Evolutionary conservation across 805 yeast species (phyloP).

Genomic region (Blastobotrys parvus): DNA sequence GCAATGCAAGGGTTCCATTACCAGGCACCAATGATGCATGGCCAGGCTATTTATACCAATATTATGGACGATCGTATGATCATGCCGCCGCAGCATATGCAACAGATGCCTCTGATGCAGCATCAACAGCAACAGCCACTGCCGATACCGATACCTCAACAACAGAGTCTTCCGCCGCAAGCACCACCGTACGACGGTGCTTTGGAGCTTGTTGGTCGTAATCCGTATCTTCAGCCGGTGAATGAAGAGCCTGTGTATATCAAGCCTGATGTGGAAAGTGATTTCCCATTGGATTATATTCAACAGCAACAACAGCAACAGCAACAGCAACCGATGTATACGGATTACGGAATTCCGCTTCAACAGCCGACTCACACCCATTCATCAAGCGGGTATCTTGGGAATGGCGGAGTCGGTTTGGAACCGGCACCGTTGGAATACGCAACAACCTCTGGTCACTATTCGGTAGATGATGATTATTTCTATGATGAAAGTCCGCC

Average conservation of each 20-base stretch:
- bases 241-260: conserved; percentile 4
- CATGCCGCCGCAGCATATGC: conserved; percentile 4
- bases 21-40: conserved; percentile 2
- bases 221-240: neutral
- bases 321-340: conserved; percentile 4
- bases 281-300: conserved; percentile 21
- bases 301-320: conserved; percentile 2
- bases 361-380: conserved; percentile 5
- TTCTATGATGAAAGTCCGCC: neutral
- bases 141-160: neutral
- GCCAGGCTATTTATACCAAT: conserved; percentile 1
- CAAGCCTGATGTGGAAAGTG: conserved; percentile 12
- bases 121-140: conserved; percentile 11
- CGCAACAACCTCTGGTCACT: neutral
- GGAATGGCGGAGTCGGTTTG: too few relatives aligned
- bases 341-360: too few relatives aligned
- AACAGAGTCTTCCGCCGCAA: neutral
- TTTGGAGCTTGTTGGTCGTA: too few relatives aligned
- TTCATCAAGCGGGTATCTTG: too few relatives aligned
- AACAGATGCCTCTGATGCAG: conserved; percentile 12
- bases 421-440: conserved; percentile 7
- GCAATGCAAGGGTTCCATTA: neutral
- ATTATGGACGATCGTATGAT: neutral
- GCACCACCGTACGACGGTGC: neutral
- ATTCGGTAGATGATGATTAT: neutral